Evolutionary conservation across 495 filamentous ascomycete genomes (phyloP), one percentile per base, ranked within the genome.

Genomic region (Penicillium mononematosum): DNA sequence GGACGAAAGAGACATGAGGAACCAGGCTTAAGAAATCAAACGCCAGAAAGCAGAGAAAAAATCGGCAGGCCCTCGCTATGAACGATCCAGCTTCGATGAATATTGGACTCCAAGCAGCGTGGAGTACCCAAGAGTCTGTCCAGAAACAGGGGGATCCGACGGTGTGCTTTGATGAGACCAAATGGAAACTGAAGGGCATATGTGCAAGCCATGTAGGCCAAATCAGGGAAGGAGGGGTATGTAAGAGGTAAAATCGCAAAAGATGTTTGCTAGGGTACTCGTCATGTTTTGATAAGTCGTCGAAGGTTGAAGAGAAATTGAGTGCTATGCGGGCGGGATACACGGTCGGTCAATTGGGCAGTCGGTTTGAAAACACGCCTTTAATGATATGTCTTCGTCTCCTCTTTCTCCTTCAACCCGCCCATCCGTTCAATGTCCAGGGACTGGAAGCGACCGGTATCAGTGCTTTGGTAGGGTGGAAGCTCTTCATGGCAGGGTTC

Each of bases 381-480:
- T 61, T 72, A 79, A 31, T 68, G 69, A 63, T 73, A 77, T 61
- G 65, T 59, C 27, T 66, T 68, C 34, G 58, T 24, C 42, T 78
- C 69, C 60, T 85, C 82, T 78, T 92, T 96, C 81, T 98, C 95
- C 73, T 91, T 95, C 54, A 98, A 74, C 32, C 95, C 94, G 53
- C 94, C 94, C 68, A 98, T 94, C 55, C 89, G 88, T 49, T 98
- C 92, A 56, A 98, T 84, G 67, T 98, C 94, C 58, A 98, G 79
- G 11, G 91, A 92, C 63, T 94, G 87, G 75, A 96, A 96, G 54
- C 90, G 84, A 44, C 86, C 84, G 17, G 81, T 79, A 63, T 83
- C 82, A 56, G 83, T 85, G 65, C 89, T 84, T 70, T 94, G 85
- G 67, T 97, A 98, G 11, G 93, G 89, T 14, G 94, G 93, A 29